A percentile compares a stretch with the other conserved stretches of the same genome.
These are phyloP conservation scores for Aspergillus intermedius DNA, from an alignment of 2,329 filamentous ascomycete species.

Conservation along the genomic window DNA sequence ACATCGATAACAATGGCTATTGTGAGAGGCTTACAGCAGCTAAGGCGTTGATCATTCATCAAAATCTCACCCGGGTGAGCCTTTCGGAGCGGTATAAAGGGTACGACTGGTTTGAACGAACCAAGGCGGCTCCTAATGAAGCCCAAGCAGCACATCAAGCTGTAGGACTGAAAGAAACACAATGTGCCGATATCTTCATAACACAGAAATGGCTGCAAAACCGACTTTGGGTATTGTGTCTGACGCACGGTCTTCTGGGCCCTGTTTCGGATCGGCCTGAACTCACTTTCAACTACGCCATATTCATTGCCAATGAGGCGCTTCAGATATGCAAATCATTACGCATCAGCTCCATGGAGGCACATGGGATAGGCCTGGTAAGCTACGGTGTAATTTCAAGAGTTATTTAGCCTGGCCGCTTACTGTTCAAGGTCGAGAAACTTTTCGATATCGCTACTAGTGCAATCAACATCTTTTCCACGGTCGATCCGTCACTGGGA, in stretches of 20 bases:
- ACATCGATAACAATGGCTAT: slow-evolving; percentile 55
- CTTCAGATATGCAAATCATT: slow-evolving; percentile 29
- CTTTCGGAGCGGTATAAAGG: slow-evolving; percentile 30
- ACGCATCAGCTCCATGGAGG: slow-evolving; percentile 35
- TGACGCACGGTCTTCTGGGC: slow-evolving; percentile 33
- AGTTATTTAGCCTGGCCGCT: slow-evolving; percentile 1
- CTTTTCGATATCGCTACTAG: slow-evolving; percentile 33
- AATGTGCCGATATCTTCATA: slow-evolving; percentile 38
- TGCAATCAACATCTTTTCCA: slow-evolving; percentile 25
- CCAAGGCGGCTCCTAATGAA: slow-evolving; percentile 17
- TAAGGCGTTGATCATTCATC: slow-evolving; percentile 45
- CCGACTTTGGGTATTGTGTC: slow-evolving; percentile 37
- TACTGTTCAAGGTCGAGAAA: slow-evolving; percentile 28
- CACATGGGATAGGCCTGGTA: slow-evolving; percentile 36
- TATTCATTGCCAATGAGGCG: slow-evolving; percentile 28
- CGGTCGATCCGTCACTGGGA: slow-evolving; percentile 17
- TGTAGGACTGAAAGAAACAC: slow-evolving; percentile 30
- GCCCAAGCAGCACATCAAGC: slow-evolving; percentile 16
- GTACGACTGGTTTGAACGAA: slow-evolving; percentile 34
- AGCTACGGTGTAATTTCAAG: slow-evolving; percentile 5
- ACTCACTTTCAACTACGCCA: slow-evolving; percentile 32
- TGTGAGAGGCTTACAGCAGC: slow-evolving; percentile 59
- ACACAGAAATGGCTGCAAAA: slow-evolving; percentile 41
- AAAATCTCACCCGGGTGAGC: slow-evolving; percentile 26
- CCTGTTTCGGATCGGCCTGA: slow-evolving; percentile 31